These are phyloP conservation scores for Apiospora malaysiana DNA, from an alignment of 2,329 filamentous ascomycete genomes.

Conservation along the genomic window DNA sequence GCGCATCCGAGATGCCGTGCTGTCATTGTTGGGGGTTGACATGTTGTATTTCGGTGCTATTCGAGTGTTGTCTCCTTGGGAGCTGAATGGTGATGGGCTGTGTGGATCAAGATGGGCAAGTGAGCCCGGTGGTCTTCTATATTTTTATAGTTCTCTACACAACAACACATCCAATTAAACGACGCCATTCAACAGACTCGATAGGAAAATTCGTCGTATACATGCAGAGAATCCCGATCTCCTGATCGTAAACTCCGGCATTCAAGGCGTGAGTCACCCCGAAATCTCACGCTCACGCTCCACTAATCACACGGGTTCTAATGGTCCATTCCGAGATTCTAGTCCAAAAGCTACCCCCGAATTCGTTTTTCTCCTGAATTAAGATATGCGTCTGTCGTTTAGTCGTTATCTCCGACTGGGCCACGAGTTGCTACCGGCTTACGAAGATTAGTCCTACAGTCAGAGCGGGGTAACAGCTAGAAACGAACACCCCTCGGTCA, in stretches of 20 bases:
- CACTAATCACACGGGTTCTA: too few relatives aligned
- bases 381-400: not conserved
- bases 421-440: not conserved
- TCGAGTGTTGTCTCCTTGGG: not conserved
- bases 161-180: not conserved
- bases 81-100: not conserved
- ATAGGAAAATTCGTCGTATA: not conserved
- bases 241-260: not conserved
- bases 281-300: not conserved
- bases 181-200: too few relatives aligned
- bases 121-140: not conserved
- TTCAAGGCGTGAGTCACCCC: slow-evolving; percentile 10
- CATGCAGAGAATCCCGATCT: not conserved
- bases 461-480: not conserved
- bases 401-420: not conserved
- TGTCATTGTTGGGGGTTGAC: not conserved
- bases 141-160: not conserved
- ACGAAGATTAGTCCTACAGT: not conserved
- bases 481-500: not conserved
- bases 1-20: slow-evolving; percentile 36
- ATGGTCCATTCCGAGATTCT: not conserved
- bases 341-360: not conserved
- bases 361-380: not conserved
- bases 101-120: not conserved
- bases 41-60: not conserved